Evolutionary conservation across 1,139 yeast genomes (phyloP).

Genomic region (Debaryomyces nepalensis): DNA sequence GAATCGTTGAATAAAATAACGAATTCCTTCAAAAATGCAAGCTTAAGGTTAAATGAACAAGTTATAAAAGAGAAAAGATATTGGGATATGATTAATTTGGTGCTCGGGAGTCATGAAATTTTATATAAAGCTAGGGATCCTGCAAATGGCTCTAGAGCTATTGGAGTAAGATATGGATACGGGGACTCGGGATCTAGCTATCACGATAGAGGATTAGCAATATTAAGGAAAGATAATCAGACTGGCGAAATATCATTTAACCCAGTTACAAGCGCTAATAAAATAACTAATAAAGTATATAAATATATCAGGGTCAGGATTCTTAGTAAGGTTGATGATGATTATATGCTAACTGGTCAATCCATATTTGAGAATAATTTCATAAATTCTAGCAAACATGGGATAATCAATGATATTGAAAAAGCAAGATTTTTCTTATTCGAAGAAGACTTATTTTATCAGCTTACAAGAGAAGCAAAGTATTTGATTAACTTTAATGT

Average conservation of each 20-base stretch:
- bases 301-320: slow-evolving; percentile 59
- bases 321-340: slow-evolving; percentile 56
- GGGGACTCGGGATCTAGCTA: slow-evolving; percentile 88
- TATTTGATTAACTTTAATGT: slow-evolving; percentile 74
- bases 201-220: slow-evolving; percentile 74
- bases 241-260: slow-evolving; percentile 41
- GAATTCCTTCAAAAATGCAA: slow-evolving; percentile 54
- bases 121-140: slow-evolving; percentile 69
- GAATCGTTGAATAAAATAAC: slow-evolving; percentile 67
- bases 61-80: slow-evolving; percentile 67
- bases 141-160: slow-evolving; percentile 47
- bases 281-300: slow-evolving; percentile 32
- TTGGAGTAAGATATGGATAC: slow-evolving; percentile 88
- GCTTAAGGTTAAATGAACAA: slow-evolving; percentile 56
- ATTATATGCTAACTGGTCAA: slow-evolving; percentile 54
- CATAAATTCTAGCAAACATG: slow-evolving; percentile 29
- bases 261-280: slow-evolving; percentile 31
- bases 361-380: slow-evolving; percentile 36
- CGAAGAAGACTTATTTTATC: slow-evolving; percentile 82
- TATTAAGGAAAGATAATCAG: slow-evolving; percentile 49
- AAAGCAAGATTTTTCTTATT: slow-evolving; percentile 73
- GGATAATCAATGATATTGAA: slow-evolving; percentile 55
- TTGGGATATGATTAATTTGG: slow-evolving; percentile 66
- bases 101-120: slow-evolving; percentile 65
- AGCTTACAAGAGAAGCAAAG: slow-evolving; percentile 76